A percentile compares a stretch with the other conserved stretches of the same genome.
phyloP scores from a whole-genome alignment of 176 grass and related monocot genomes.

The Aechmea fasciata region DNA sequence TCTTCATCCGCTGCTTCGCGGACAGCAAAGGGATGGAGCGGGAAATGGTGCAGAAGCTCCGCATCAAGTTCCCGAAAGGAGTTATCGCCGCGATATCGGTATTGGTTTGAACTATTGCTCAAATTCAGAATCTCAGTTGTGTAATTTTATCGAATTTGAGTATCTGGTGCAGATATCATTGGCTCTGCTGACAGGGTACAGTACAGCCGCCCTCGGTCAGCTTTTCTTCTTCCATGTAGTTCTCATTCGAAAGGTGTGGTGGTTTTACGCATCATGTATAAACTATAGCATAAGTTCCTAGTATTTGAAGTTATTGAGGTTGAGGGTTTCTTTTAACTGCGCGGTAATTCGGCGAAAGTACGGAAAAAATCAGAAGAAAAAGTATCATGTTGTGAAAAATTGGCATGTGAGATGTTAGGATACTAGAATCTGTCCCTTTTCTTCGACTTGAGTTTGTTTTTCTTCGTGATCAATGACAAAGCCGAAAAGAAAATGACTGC shows the following conservation, averaged over 20 bases:
- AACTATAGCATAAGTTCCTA: no score
- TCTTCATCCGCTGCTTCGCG: slow-evolving; percentile 74
- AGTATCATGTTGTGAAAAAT: no score
- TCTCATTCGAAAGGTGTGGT: slow-evolving; percentile 73
- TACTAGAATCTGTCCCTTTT: not conserved
- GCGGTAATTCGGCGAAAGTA: no score
- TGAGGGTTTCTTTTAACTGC: no score
- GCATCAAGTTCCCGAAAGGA: slow-evolving; percentile 70
- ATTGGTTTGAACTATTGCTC: not conserved
- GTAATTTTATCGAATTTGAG: not conserved
- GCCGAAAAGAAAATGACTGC: not conserved
- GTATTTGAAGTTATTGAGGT: no score
- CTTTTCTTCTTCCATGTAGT: slow-evolving; percentile 95
- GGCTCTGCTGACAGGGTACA: slow-evolving; percentile 65
- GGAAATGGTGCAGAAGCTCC: slow-evolving; percentile 62
- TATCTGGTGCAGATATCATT: slow-evolving; percentile 46
- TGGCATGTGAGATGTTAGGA: no score
- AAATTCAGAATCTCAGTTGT: slow-evolving; percentile 1
- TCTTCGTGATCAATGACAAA: not conserved
- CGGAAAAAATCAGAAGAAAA: no score
- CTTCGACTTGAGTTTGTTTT: not conserved
- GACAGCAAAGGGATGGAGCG: slow-evolving; percentile 46
- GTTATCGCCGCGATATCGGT: slow-evolving; percentile 74
- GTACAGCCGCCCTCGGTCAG: slow-evolving; percentile 71
- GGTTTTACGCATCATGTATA: not conserved